Conservation (phyloP, 176 grass and related monocot species). For the Leersia perrieri region DNA sequence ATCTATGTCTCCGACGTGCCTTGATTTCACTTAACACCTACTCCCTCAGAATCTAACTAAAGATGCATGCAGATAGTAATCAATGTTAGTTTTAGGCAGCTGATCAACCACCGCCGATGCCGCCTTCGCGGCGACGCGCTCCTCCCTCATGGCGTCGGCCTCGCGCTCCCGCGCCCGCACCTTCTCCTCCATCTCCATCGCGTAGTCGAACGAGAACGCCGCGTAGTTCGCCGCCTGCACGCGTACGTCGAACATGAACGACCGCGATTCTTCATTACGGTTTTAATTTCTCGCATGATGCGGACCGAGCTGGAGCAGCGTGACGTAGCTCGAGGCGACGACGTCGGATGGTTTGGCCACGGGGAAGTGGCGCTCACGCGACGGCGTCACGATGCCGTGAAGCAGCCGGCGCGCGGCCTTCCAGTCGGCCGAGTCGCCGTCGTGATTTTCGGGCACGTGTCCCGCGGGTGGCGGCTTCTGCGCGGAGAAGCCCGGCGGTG, state of each 20-base stretch:
- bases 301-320: neutral
- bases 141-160: neutral
- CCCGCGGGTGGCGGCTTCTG: neutral
- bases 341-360: conserved; percentile 11
- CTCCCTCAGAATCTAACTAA: too few species aligned
- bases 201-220: conserved; percentile 21
- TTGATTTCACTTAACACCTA: too few species aligned
- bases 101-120: too few species aligned
- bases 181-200: conserved; percentile 15
- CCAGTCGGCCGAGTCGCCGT: neutral
- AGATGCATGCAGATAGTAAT: too few species aligned
- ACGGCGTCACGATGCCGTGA: conserved; percentile 20
- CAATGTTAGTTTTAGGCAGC: too few species aligned
- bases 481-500: too few species aligned
- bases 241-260: too few species aligned
- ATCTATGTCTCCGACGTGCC: too few species aligned
- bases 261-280: too few species aligned
- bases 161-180: neutral
- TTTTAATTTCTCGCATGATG: too few species aligned
- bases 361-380: neutral
- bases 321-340: neutral
- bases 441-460: neutral
- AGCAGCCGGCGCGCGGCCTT: neutral
- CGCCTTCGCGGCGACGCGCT: conserved; percentile 1
- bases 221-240: conserved; percentile 29